phyloP scores from a whole-genome alignment of 225 moss, liverwort and hornwort species.

The Sphagnum tenellum region DNA sequence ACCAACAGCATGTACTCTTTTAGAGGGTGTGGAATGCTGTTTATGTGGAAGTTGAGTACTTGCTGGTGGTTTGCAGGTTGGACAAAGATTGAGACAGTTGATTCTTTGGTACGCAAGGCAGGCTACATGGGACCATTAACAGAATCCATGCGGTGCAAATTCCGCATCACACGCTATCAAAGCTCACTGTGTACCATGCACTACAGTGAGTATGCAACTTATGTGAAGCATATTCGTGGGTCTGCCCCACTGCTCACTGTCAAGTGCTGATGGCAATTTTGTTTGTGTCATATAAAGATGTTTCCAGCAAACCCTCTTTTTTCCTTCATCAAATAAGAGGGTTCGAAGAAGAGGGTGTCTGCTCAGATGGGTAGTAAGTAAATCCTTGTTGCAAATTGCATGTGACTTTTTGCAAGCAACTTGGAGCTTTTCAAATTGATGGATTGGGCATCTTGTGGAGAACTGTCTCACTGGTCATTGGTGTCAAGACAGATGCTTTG shows the following conservation, averaged over 20 bases:
- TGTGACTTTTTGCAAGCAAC: conserved; percentile 8
- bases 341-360: background rate
- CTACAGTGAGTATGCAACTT: conserved; percentile 85
- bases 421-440: conserved; percentile 13
- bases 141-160: conserved; percentile 84
- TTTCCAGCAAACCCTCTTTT: conserved; percentile 4
- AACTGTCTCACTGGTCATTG: conserved; percentile 21
- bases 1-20: no score
- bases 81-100: conserved; percentile 91
- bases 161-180: conserved; percentile 94
- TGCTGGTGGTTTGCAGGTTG: conserved; percentile 40
- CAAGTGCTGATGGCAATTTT: conserved; percentile 48
- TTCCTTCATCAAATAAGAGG: conserved; percentile 7
- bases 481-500: conserved; percentile 14
- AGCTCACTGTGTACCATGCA: conserved; percentile 98
- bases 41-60: no score
- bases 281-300: background rate
- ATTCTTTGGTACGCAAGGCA: conserved; percentile 89
- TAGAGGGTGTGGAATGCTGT: no score
- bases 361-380: background rate
- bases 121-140: conserved; percentile 81
- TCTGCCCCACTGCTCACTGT: conserved; percentile 66
- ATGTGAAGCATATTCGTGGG: conserved; percentile 82
- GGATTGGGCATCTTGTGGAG: conserved; percentile 19
- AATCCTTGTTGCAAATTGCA: conserved; percentile 1